Conservation (phyloP, 805 yeast genomes). For the Metschnikowia reukaufii region DNA sequence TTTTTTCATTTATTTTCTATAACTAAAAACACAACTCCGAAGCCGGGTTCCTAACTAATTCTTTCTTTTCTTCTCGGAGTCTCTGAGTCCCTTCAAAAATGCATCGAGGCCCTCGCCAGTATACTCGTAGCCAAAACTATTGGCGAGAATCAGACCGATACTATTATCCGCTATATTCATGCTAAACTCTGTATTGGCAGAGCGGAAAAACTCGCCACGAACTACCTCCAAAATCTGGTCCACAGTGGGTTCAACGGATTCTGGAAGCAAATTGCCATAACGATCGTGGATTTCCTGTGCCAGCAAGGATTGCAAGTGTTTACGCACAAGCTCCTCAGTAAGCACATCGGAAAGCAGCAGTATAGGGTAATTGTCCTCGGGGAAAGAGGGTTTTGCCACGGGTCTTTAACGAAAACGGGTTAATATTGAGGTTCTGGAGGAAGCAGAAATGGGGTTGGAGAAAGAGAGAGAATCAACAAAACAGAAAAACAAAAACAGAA, state of each 20-base stretch:
- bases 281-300: conserved; percentile 27
- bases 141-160: conserved; percentile 50
- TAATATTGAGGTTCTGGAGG: not conserved
- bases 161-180: conserved; percentile 41
- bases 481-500: too few relatives aligned
- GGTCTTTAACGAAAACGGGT: not conserved
- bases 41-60: too few relatives aligned
- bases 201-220: conserved; percentile 49
- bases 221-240: conserved; percentile 43
- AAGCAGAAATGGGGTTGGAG: not conserved
- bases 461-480: not conserved
- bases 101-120: conserved; percentile 56
- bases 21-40: too few relatives aligned
- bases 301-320: conserved; percentile 31
- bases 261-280: conserved; percentile 43
- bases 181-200: conserved; percentile 42
- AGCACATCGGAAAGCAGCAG: conserved; percentile 32
- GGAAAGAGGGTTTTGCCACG: too few relatives aligned
- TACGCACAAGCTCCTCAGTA: conserved; percentile 29
- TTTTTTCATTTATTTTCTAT: too few relatives aligned
- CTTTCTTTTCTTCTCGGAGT: conserved; percentile 12
- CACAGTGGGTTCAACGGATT: conserved; percentile 36
- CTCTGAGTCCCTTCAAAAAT: conserved; percentile 46
- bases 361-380: conserved; percentile 12
- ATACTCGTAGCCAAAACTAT: conserved; percentile 49